Conservation (phyloP, 2,329 filamentous ascomycete species). For the Pseudogymnoascus sp. region DNA sequence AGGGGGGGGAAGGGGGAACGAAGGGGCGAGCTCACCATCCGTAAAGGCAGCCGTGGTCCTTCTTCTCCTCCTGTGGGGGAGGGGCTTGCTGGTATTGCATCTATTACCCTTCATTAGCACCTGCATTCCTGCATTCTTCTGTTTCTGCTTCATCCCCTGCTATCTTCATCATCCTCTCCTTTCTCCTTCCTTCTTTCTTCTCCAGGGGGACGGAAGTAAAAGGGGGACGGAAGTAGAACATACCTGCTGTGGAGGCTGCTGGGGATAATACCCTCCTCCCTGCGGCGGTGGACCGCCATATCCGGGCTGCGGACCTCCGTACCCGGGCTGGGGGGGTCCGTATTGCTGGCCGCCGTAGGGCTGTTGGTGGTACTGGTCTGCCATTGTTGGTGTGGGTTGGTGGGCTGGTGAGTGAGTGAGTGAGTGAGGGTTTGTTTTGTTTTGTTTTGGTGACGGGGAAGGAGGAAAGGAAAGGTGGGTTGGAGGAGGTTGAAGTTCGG, state of each 20-base stretch:
- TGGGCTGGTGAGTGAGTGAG: too few relatives aligned
- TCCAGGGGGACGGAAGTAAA: neutral
- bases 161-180: neutral
- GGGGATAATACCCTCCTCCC: neutral
- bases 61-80: neutral
- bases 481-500: too few relatives aligned
- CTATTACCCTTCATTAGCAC: neutral
- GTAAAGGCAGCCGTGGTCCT: conserved; percentile 5
- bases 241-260: neutral
- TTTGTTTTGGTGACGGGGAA: too few relatives aligned
- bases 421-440: too few relatives aligned
- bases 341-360: neutral
- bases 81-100: conserved; percentile 9
- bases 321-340: neutral
- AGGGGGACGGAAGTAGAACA: neutral
- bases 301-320: neutral
- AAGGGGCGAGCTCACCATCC: neutral
- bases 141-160: neutral
- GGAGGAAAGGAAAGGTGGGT: too few relatives aligned
- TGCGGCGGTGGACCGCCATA: neutral
- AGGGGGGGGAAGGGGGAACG: neutral
- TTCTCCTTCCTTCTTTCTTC: neutral
- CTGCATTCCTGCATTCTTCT: neutral
- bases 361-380: neutral
- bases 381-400: neutral